phyloP scores from a whole-genome alignment of 345 rosid genomes.

The Limnanthes douglasii region DNA sequence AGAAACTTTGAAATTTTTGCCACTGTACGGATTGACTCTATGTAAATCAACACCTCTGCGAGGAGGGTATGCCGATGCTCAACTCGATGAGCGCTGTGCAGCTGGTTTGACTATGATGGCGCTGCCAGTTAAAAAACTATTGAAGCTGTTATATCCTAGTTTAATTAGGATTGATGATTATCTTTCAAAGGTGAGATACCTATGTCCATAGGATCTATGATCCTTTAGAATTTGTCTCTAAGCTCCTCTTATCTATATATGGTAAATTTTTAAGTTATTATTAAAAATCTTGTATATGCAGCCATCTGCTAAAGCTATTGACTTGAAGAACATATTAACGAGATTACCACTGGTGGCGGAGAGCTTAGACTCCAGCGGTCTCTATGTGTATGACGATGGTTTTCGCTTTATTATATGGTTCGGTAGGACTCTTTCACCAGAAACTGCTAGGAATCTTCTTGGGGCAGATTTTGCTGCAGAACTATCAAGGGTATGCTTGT shows the following conservation, averaged over 20 bases:
- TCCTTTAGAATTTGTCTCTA: no score
- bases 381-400: constrained; percentile 82
- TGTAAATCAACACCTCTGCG: constrained; percentile 72
- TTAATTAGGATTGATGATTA: constrained; percentile 73
- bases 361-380: constrained; percentile 90
- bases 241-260: no score
- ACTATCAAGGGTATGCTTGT: constrained; percentile 61
- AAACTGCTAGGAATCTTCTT: constrained; percentile 58
- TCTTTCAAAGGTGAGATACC: constrained; percentile 58
- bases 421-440: constrained; percentile 94
- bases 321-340: constrained; percentile 19
- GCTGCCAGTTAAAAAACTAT: constrained; percentile 65
- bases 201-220: no score
- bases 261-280: not conserved
- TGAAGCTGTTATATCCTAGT: constrained; percentile 82
- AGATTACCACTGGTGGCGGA: constrained; percentile 66
- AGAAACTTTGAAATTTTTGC: constrained; percentile 70
- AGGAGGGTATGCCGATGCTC: constrained; percentile 82
- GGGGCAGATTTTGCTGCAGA: constrained; percentile 85
- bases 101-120: constrained; percentile 97
- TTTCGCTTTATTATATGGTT: constrained; percentile 81
- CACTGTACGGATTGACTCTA: constrained; percentile 77
- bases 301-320: constrained; percentile 34
- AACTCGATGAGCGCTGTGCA: constrained; percentile 89
- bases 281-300: constrained; percentile 21